Percentiles rank a stretch among this genome's conserved stretches.
These are phyloP conservation scores for Fragaria vesca DNA, from an alignment of 306 rosid species.

Conservation along the genomic window DNA sequence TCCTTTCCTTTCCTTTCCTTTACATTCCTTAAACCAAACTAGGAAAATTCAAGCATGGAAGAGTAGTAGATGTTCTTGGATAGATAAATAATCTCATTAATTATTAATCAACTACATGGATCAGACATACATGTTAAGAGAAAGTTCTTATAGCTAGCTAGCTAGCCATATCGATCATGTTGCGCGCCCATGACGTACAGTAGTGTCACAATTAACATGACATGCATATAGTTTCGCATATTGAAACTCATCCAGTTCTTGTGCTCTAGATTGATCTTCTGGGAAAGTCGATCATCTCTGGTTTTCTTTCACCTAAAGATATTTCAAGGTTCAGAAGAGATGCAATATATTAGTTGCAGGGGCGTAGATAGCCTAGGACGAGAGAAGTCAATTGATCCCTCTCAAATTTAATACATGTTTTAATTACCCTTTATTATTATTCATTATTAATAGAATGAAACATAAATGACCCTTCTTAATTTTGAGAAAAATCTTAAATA, in stretches of 20 bases:
- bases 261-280: constrained; percentile 1
- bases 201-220: neutral
- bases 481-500: no score
- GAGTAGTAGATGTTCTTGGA: neutral
- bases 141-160: neutral
- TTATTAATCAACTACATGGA: neutral
- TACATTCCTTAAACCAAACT: no score
- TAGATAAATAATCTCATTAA: neutral
- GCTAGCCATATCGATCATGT: neutral
- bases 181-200: neutral
- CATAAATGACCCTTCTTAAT: no score
- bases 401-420: no score
- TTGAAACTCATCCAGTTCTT: neutral
- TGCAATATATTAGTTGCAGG: neutral
- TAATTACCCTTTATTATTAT: no score
- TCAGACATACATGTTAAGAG: neutral
- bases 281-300: neutral
- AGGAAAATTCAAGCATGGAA: neutral
- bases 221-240: no score
- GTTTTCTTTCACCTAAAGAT: neutral
- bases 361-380: no score
- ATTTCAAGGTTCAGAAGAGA: neutral
- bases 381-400: no score
- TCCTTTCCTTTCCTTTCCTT: no score
- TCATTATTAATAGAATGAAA: no score